phyloP scores from a whole-genome alignment of 257 asterid genomes.

The Jasminum sambac region DNA sequence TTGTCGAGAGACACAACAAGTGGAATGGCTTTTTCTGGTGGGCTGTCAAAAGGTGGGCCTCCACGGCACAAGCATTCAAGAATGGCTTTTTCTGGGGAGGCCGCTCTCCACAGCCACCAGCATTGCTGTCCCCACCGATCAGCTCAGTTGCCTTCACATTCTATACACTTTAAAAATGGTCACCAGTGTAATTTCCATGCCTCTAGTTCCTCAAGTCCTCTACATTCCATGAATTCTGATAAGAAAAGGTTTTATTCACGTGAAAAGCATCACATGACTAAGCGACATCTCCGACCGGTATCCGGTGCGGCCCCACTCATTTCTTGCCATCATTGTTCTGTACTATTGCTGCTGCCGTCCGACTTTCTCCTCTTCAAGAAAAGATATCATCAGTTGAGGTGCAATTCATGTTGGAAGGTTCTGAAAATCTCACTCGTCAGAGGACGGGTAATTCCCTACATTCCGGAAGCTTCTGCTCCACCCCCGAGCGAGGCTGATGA shows the following conservation, averaged over 20 bases:
- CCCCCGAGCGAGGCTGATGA: slow-evolving; percentile 64
- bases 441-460: slow-evolving; percentile 53
- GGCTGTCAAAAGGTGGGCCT: slow-evolving; percentile 29
- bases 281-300: slow-evolving; percentile 59
- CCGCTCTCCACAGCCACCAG: slow-evolving; percentile 43
- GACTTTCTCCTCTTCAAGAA: slow-evolving; percentile 65
- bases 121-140: slow-evolving; percentile 52
- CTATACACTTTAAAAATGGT: slow-evolving; percentile 26
- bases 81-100: slow-evolving; percentile 67
- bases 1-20: slow-evolving; percentile 31
- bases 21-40: slow-evolving; percentile 28
- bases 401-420: slow-evolving; percentile 60
- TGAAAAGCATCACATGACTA: slow-evolving; percentile 43
- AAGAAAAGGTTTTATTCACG: slow-evolving; percentile 35
- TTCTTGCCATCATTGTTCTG: slow-evolving; percentile 66
- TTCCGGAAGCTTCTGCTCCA: slow-evolving; percentile 47
- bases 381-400: slow-evolving; percentile 63
- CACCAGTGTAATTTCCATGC: slow-evolving; percentile 26
- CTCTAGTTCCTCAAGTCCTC: slow-evolving; percentile 53
- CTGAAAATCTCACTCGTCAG: slow-evolving; percentile 56
- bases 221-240: slow-evolving; percentile 46
- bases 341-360: slow-evolving; percentile 69
- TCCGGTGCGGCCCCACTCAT: slow-evolving; percentile 84
- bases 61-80: slow-evolving; percentile 37
- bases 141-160: slow-evolving; percentile 49